Percentiles rank a stretch among this genome's conserved stretches.
Evolutionary conservation across 176 grass and related monocot genomes (phyloP).

Genomic region (Oryza brachyantha): DNA sequence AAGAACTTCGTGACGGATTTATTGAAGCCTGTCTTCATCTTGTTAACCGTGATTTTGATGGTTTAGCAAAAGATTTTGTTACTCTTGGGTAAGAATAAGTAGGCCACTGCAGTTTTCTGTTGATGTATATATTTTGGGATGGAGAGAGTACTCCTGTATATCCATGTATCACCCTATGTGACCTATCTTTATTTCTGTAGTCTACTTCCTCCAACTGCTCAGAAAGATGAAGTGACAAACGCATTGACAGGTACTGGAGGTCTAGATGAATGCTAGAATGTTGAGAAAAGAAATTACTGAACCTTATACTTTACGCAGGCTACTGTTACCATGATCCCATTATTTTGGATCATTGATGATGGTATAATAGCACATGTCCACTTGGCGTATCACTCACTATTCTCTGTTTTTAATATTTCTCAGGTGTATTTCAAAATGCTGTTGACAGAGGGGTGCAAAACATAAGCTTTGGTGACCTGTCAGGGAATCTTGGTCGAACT

Average conservation of each 20-base stretch:
- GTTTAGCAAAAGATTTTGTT: constrained; percentile 94
- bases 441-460: constrained; percentile 89
- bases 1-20: constrained; percentile 92
- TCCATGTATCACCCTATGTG: constrained; percentile 5
- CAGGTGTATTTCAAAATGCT: constrained; percentile 98
- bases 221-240: constrained; percentile 93
- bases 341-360: not conserved
- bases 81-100: constrained; percentile 82
- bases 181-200: constrained; percentile 43
- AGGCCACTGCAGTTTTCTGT: not conserved
- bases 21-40: constrained; percentile 99
- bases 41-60: constrained; percentile 98
- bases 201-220: constrained; percentile 87
- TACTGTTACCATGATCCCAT: not conserved
- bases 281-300: not conserved
- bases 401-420: constrained; percentile 23
- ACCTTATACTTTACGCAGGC: not conserved
- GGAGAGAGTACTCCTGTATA: not conserved
- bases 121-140: too few relatives aligned
- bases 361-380: not conserved
- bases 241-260: constrained; percentile 82
- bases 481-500: constrained; percentile 90
- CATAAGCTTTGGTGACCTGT: constrained; percentile 98
- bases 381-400: constrained; percentile 12
- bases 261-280: constrained; percentile 21